These are phyloP conservation scores for Leavenworthia alabamica DNA, from an alignment of 345 rosid genomes.

Conservation along the genomic window DNA sequence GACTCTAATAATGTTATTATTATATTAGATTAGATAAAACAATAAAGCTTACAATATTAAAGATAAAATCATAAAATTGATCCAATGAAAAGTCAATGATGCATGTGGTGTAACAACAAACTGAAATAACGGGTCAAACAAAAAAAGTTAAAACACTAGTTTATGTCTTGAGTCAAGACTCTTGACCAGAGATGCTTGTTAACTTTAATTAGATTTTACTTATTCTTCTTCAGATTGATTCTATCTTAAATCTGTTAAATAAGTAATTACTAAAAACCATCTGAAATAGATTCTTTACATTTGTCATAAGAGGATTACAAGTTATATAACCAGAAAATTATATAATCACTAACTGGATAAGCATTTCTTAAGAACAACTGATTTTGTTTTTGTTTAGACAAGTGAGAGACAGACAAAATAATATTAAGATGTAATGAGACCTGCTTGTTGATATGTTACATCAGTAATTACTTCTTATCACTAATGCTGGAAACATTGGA, in stretches of 20 bases:
- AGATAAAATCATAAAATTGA: no score
- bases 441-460: conserved; percentile 9
- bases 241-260: not conserved
- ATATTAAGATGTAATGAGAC: not conserved
- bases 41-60: conserved; percentile 2
- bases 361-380: not conserved
- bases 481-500: conserved; percentile 5
- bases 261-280: no score
- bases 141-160: not conserved
- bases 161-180: not conserved
- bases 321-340: not conserved
- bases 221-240: not conserved
- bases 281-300: no score
- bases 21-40: not conserved
- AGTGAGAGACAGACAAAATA: conserved; percentile 9
- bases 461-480: not conserved
- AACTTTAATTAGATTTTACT: not conserved
- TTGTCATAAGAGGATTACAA: no score
- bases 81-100: conserved; percentile 10
- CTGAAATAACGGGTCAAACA: conserved; percentile 25
- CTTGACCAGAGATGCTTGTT: not conserved
- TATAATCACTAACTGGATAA: not conserved
- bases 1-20: not conserved
- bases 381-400: conserved; percentile 9
- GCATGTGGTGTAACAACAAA: conserved; percentile 4